Base-by-base conservation (phyloP, 192 early-diverging fungal species). In the Backusella parvicylindrica region DNA sequence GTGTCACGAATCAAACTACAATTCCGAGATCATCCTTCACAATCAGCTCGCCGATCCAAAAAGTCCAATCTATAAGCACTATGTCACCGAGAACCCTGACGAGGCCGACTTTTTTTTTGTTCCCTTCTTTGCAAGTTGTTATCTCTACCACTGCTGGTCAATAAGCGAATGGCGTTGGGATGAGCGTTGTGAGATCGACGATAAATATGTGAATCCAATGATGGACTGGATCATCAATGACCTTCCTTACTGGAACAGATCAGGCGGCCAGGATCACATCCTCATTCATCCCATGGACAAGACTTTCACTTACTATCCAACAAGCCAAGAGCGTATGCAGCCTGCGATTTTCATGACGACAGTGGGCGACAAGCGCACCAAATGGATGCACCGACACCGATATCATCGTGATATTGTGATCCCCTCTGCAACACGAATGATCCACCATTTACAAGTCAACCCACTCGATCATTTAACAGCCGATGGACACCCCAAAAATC, bases 21-120 rank as follows among this genome's bases (percentile, higher is more conserved):
- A 82, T 30, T 82, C 83, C 13, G 83, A 84, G 60, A 43, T 79
- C 16, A 76, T 83, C 15, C 74, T 84, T 7, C 69, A 83, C 18
- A 60, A 79, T 15, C 71, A 80, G 53, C 76, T 84, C n/a, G 50
- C 70, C 0, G 78, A 84, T 53, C 77, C 77, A 15, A 60, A 32
- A 8, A 79, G 78, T 8, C 36, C 26, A 0, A 56, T 82, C 35
- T 70, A 83, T 43, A 79, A 84, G 31, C 77, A 81, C 31, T 86
- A 84, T 75, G 81, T 86, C 2, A 86, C 85, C 9, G 75, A 86
- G 32, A 71, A 84, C 70, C 83, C 85, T 1, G 75, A 78, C 35
- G 79, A 82, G 67, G 85, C 83, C 9, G 77, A 81, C 53, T 77
- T 83, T 43, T 86, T 84, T 43, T 86, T 79, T 50, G 80, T 86